Evolutionary conservation across 2,329 filamentous ascomycete species (phyloP), one percentile per base, ranked within the genome.

Genomic region (Claviceps sp.): DNA sequence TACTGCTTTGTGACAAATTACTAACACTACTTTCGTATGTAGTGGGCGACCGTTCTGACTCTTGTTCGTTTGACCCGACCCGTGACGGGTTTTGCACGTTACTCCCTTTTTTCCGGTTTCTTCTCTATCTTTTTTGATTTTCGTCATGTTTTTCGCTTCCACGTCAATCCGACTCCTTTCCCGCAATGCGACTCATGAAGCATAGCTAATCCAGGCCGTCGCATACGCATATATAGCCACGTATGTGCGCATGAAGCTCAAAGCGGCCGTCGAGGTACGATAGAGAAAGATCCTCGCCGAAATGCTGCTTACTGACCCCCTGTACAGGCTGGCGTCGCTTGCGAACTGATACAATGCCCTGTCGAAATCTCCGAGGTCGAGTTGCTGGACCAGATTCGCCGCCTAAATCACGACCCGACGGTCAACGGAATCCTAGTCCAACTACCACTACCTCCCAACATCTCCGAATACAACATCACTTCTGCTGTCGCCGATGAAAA

Each of bases 241-340:
- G 50, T 98, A 98, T 86, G 91, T 98, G 71, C 90, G 90, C 72
- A 98, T 98, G 93, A 98, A 98, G 76, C 74, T 96, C 64, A 98
- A 96, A 78, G 93, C 93, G 59, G 93, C 93, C 54, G 76, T 87
- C 67, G 93, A 97, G 78, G 87, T 89, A 73, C 60, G 51, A n/a
- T 22, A 18, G 14, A 58, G 52, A 57, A 37, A 38, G 42, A 22
- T 14, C 16, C 8, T 48, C 24, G 49, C 37, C 48, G 11, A n/a
- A 7, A 16, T 8, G 24, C 13, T 7, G 30, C 48, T 14, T 24
- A 36, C 40, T 42, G n/a, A 47, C 43, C 47, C 13, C 48, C 11
- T 50, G 9, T 54, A n/a, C 61, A 91, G 87, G 89, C 90, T 64
- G 89, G 88, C 64, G 96, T 98, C 65, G 76, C 79, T 57, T 96